Evolutionary conservation across 2,329 filamentous ascomycete species (phyloP).

Genomic region (Aspergillus pseudoglaucus): DNA sequence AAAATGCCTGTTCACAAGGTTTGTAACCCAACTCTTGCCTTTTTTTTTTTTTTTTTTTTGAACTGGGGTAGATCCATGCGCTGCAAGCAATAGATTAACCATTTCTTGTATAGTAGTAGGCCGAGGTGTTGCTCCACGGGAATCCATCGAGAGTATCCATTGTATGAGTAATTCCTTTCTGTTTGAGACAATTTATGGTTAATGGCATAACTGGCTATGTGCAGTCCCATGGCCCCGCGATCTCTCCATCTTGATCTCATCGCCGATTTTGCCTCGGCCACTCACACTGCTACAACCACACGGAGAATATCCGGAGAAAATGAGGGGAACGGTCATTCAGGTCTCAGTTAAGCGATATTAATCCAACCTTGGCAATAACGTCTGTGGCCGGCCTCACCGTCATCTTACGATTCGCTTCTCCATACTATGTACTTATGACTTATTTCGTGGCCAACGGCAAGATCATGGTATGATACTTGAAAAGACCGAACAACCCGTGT

Average conservation of each 20-base stretch:
- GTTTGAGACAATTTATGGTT: background rate
- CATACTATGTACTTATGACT: background rate
- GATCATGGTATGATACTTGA: background rate
- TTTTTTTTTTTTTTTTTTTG: too few relatives aligned
- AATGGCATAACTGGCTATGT: background rate
- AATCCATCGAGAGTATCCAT: background rate
- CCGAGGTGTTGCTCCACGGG: background rate
- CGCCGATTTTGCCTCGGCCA: background rate
- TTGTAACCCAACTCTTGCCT: constrained; percentile 1
- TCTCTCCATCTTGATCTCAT: background rate
- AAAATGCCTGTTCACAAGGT: background rate
- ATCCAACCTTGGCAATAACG: background rate
- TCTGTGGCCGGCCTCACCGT: too few relatives aligned
- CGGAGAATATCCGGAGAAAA: background rate
- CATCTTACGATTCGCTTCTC: background rate
- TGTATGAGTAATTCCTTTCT: background rate
- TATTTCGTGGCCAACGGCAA: background rate
- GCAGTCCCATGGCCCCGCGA: background rate
- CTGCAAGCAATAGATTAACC: background rate
- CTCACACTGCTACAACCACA: background rate
- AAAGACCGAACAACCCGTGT: background rate
- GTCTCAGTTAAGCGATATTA: background rate
- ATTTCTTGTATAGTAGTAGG: background rate
- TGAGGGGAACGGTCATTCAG: background rate
- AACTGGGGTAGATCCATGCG: background rate